phyloP scores from a whole-genome alignment of 306 rosid species.

The Pterocarpus macrocarpus region DNA sequence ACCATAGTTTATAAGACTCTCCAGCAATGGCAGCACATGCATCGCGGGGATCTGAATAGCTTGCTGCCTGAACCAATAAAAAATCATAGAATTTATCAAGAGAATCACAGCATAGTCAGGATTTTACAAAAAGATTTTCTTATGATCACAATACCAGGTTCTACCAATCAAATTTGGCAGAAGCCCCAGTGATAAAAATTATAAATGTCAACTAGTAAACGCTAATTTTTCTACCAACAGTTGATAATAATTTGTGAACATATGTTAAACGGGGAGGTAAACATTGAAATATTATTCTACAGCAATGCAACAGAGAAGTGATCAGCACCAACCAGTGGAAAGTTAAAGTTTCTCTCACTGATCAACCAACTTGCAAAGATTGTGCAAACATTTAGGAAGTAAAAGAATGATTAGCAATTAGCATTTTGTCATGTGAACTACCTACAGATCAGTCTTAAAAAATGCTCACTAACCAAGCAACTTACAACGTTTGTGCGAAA shows the following conservation, averaged over 20 bases:
- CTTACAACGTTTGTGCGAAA: slow-evolving; percentile 10
- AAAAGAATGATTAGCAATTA: not conserved
- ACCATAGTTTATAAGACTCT: slow-evolving; percentile 92
- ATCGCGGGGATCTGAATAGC: slow-evolving; percentile 92
- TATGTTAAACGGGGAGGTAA: slow-evolving; percentile 24
- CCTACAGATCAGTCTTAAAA: not conserved
- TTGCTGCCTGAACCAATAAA: slow-evolving; percentile 73
- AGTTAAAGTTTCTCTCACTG: slow-evolving; percentile 14
- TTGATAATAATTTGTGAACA: slow-evolving; percentile 3
- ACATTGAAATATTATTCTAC: not conserved
- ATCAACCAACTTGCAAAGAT: slow-evolving; percentile 15
- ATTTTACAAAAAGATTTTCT: slow-evolving; percentile 2
- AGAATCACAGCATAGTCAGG: slow-evolving; percentile 23
- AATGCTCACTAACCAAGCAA: slow-evolving; percentile 17
- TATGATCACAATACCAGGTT: slow-evolving; percentile 13
- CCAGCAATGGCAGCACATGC: slow-evolving; percentile 99
- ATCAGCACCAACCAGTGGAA: slow-evolving; percentile 23
- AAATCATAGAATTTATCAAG: slow-evolving; percentile 38
- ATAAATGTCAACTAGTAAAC: slow-evolving; percentile 5
- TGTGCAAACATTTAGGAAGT: slow-evolving; percentile 21
- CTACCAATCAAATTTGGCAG: slow-evolving; percentile 37
- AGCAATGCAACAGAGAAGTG: not conserved
- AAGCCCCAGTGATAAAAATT: slow-evolving; percentile 4
- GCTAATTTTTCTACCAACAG: slow-evolving; percentile 2
- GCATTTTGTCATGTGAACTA: not conserved